Conservation (phyloP, 768 basidiomycete species). For the Naganishia kalamii region DNA sequence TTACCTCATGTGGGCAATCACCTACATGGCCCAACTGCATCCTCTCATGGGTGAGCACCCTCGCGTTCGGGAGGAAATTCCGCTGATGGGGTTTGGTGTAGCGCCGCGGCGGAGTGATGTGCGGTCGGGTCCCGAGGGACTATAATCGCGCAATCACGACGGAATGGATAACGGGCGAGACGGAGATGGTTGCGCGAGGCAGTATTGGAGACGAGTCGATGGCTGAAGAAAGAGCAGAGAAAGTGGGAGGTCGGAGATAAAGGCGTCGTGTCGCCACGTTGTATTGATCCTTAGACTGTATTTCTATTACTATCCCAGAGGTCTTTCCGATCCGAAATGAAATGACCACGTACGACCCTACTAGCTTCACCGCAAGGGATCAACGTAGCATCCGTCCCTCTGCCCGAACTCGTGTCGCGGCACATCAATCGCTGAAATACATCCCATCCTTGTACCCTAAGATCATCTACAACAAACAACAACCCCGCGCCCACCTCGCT, state of each 20-base stretch:
- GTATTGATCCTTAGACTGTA: conserved; percentile 7
- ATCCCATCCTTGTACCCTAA: not conserved
- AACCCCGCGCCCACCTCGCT: not conserved
- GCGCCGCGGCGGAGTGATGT: conserved; percentile 18
- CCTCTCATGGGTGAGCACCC: conserved; percentile 68
- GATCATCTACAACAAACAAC: not conserved
- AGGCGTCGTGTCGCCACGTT: not conserved
- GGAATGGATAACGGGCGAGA: not conserved
- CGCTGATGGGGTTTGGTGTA: not conserved
- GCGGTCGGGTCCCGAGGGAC: conserved; percentile 11
- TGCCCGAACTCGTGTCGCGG: too few species aligned
- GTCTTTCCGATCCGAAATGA: too few species aligned
- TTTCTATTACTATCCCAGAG: too few species aligned
- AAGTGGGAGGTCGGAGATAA: not conserved
- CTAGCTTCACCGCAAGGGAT: too few species aligned
- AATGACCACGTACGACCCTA: too few species aligned
- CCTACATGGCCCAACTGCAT: conserved; percentile 90
- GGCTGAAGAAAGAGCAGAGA: too few species aligned
- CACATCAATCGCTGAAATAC: too few species aligned
- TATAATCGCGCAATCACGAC: not conserved
- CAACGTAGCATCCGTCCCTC: too few species aligned
- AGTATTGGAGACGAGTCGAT: too few species aligned
- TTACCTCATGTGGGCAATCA: conserved; percentile 95
- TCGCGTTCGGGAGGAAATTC: not conserved
- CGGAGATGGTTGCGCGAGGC: too few species aligned